Evolutionary conservation across 2,329 filamentous ascomycete genomes (phyloP).

Genomic region (Fusarium camptoceras): DNA sequence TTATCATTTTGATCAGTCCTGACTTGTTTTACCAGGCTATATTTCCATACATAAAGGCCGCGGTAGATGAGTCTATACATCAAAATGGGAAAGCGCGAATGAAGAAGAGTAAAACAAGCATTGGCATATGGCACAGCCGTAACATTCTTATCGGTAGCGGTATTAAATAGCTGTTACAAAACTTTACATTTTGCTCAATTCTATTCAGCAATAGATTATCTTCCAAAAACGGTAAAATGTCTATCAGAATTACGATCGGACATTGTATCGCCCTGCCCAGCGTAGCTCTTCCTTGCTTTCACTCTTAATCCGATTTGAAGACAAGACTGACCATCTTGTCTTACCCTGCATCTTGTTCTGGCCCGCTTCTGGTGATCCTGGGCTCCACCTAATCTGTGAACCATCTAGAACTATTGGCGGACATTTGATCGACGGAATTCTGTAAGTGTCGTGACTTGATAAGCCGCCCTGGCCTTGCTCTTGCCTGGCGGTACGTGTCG

Average conservation of each 20-base stretch:
- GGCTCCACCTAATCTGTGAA: not conserved
- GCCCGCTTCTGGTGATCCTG: not conserved
- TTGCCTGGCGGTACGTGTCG: slow-evolving; percentile 20
- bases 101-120: too few species aligned
- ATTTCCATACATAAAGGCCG: too few species aligned
- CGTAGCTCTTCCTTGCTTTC: slow-evolving; percentile 30
- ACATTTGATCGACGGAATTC: slow-evolving; percentile 11
- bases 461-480: slow-evolving; percentile 9
- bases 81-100: too few species aligned
- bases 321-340: slow-evolving; percentile 8
- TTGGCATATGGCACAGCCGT: too few species aligned
- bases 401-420: not conserved
- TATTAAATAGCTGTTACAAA: too few species aligned
- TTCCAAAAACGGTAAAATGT: accelerated
- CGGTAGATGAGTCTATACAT: too few species aligned
- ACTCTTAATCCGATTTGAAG: not conserved
- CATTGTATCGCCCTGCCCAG: not conserved
- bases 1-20: too few species aligned
- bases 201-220: too few species aligned
- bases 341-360: slow-evolving; percentile 2
- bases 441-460: slow-evolving; percentile 1
- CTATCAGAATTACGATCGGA: too few species aligned
- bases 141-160: too few species aligned
- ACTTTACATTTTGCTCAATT: too few species aligned
- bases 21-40: too few species aligned